Evolutionary conservation across 2,329 filamentous ascomycete species (phyloP), one percentile per base, ranked within the genome.

Genomic region (Blastomyces emzantsi): DNA sequence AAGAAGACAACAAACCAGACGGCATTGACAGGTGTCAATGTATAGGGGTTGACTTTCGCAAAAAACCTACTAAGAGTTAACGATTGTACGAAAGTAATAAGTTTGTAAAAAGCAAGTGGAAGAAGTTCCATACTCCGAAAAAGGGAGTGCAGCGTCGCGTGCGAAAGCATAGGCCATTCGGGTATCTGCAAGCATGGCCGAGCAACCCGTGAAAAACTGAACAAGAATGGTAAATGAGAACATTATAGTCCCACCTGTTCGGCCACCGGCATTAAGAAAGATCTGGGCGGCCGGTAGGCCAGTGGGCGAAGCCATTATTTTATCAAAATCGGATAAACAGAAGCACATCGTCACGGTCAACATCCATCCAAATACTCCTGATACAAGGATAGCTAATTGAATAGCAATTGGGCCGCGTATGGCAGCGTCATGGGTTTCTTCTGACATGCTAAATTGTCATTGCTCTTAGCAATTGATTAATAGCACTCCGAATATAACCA

Each of bases 391-490:
- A 1, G 84, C 84, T 45, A 77, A 78, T 64, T 80, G 75, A 63
- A 87, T 88, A 5, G 85, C 85, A 19, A 83, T 72, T 2, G 85
- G 85, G 0, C 84, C 85, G 64, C 79, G 79, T 60, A 84, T 78
- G 1, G 84, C 84, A 7, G 85, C 85, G 70, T 87, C 82, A 67
- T 86, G 84, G 0, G 83, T 87, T 74, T 88, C 85, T 76, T 87
- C 85, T 1, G 84, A 86, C 81, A 88, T 87, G 69, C 80, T 82
- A 68, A 66, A 67, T 33, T 51, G 54, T 9, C 22, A 58, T 60
- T 6, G 73, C 13, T 41, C 3, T 65, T 65, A 65, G 61, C 33
- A 51, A 56, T 70, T 64, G 66, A 67, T 55, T 3, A 25, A 64
- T 66, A 64, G 64, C 62, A 28, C 64, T 33, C 54, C 45, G n/a